phyloP scores from a whole-genome alignment of 208 protist species.

The Acanthamoeba comandoni region DNA sequence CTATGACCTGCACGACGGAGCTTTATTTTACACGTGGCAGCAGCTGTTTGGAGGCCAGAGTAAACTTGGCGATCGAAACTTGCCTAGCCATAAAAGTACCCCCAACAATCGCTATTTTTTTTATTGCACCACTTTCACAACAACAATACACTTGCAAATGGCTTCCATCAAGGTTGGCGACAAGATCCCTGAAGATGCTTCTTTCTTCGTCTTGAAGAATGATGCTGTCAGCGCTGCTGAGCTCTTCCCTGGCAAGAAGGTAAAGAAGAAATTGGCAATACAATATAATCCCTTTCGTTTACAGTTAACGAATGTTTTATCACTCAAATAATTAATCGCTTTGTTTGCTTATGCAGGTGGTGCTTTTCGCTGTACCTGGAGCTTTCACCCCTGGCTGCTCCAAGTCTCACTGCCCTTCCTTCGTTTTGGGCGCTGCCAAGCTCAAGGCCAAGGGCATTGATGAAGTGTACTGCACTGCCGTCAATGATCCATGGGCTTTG shows the following conservation, averaged over 20 bases:
- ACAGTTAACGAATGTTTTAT: neutral
- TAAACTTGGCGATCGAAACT: no score
- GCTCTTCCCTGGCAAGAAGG: conserved; percentile 67
- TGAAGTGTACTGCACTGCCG: conserved; percentile 69
- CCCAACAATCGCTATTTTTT: no score
- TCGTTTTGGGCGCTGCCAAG: conserved; percentile 24
- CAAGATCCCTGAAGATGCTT: conserved; percentile 64
- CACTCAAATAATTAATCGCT: neutral
- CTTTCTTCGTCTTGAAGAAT: conserved; percentile 45
- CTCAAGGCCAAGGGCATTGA: conserved; percentile 65
- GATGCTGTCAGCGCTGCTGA: neutral
- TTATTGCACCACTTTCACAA: neutral
- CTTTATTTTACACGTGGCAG: no score
- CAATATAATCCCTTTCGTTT: neutral
- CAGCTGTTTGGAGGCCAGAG: no score
- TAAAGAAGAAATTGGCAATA: neutral
- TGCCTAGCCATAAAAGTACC: no score
- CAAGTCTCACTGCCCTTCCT: conserved; percentile 65
- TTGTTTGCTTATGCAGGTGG: conserved; percentile 43
- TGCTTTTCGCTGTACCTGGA: conserved; percentile 70
- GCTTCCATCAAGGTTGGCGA: conserved; percentile 51
- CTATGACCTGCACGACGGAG: no score
- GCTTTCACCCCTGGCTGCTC: conserved; percentile 78
- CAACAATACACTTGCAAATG: neutral
- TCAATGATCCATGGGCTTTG: no score